These are phyloP conservation scores for Boletus subparvulus DNA, from an alignment of 768 basidiomycete genomes.

Conservation along the genomic window DNA sequence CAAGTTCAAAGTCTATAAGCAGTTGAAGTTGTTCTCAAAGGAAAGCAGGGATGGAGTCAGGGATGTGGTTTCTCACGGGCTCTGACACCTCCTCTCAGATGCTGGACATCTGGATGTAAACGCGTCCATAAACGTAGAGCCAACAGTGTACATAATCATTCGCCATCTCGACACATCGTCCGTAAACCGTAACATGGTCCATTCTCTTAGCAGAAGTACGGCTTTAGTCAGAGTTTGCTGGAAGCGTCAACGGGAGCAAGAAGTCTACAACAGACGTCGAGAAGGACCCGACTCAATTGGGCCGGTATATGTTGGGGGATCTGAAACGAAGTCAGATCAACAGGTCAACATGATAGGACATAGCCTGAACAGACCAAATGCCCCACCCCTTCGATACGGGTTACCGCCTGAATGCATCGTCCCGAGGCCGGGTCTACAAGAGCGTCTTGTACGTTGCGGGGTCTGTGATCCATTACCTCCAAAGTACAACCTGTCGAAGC, in stretches of 20 bases:
- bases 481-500: not conserved
- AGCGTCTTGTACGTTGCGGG: conserved; percentile 32
- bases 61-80: no score
- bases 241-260: not conserved
- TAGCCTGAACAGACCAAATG: conserved; percentile 30
- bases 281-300: conserved; percentile 25
- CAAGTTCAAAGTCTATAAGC: not conserved
- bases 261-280: conserved; percentile 21
- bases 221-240: conserved; percentile 17
- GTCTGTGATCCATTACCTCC: conserved; percentile 18
- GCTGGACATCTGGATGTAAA: not conserved
- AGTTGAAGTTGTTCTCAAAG: not conserved
- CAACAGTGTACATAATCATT: not conserved
- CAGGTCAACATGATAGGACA: not conserved
- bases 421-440: conserved; percentile 27
- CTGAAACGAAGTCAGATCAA: conserved; percentile 7
- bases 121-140: not conserved
- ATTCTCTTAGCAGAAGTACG: not conserved
- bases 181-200: no score
- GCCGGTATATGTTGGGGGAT: conserved; percentile 30
- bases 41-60: no score
- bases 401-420: conserved; percentile 23
- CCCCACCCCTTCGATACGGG: conserved; percentile 28
- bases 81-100: not conserved
- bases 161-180: not conserved